phyloP scores from a whole-genome alignment of 1,139 yeast genomes.

The Pichia sp. region DNA sequence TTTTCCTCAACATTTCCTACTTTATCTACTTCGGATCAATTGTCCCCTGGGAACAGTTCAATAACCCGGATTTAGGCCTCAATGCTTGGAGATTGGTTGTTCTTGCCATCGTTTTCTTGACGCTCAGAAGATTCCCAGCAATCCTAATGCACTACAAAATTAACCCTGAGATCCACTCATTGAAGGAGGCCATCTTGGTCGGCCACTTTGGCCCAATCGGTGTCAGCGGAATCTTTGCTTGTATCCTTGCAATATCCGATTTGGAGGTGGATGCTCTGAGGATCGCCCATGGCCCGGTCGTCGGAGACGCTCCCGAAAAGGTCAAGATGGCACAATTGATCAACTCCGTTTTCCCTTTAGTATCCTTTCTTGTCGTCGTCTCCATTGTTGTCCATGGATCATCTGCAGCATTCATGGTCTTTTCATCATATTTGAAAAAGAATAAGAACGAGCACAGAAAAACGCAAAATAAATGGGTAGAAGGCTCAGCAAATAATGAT shows the following conservation, averaged over 20 bases:
- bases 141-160: constrained; percentile 71
- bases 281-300: constrained; percentile 49
- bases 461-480: too few species aligned
- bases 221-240: constrained; percentile 91
- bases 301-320: constrained; percentile 49
- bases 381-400: constrained; percentile 94
- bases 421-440: not conserved
- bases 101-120: constrained; percentile 69
- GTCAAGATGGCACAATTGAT: constrained; percentile 61
- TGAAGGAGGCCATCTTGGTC: constrained; percentile 93
- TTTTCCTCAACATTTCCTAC: constrained; percentile 74
- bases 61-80: constrained; percentile 59
- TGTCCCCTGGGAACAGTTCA: constrained; percentile 85
- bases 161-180: constrained; percentile 81
- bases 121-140: constrained; percentile 83
- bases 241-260: constrained; percentile 74
- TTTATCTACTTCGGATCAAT: constrained; percentile 92
- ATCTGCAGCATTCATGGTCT: constrained; percentile 58
- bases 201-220: constrained; percentile 99
- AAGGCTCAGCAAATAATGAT: not conserved
- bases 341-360: constrained; percentile 82
- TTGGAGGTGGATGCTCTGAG: constrained; percentile 49
- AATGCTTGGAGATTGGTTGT: constrained; percentile 79
- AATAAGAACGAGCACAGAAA: not conserved
- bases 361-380: constrained; percentile 74